A percentile compares a stretch with the other conserved stretches of the same genome.
Conservation (phyloP, 2,329 filamentous ascomycete genomes). For the Akanthomyces dipterigenus region DNA sequence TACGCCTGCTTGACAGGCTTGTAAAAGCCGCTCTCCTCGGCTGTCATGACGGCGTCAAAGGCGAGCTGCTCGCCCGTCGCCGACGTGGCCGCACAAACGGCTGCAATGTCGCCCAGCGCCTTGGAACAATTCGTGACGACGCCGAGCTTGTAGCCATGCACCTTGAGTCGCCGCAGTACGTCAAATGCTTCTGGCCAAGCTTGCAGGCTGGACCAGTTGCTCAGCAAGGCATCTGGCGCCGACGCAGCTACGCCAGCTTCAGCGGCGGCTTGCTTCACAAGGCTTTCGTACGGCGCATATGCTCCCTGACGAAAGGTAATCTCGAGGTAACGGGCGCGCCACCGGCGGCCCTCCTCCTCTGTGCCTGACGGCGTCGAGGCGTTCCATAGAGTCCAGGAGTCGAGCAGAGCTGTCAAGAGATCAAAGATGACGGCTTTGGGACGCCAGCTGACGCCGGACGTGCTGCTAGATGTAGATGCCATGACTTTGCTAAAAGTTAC, state of each 20-base stretch:
- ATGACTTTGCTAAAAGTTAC: background rate
- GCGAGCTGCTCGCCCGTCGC: conserved; percentile 1
- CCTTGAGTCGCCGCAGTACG: conserved; percentile 18
- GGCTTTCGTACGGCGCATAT: conserved; percentile 27
- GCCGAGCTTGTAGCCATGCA: conserved; percentile 25
- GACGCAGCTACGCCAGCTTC: conserved; percentile 24
- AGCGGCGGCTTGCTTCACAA: conserved; percentile 23
- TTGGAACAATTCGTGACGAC: conserved; percentile 33
- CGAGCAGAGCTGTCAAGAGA: conserved; percentile 32
- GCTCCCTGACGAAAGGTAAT: conserved; percentile 28
- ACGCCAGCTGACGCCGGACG: conserved; percentile 16
- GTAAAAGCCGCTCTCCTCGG: conserved; percentile 34
- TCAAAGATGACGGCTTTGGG: conserved; percentile 33
- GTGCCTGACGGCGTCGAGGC: conserved; percentile 21
- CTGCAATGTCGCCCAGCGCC: conserved; percentile 22
- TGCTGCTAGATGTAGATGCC: background rate
- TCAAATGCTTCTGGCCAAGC: conserved; percentile 19
- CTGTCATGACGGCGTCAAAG: conserved; percentile 30
- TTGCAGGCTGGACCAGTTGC: conserved; percentile 22
- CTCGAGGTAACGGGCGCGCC: conserved; percentile 32
- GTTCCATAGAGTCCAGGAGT: conserved; percentile 34
- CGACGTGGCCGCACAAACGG: conserved; percentile 7
- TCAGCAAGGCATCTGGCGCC: conserved; percentile 22
- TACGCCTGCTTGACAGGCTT: conserved; percentile 30
- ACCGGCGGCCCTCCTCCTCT: conserved; percentile 23